phyloP scores from a whole-genome alignment of 176 grass and related monocot species.

The Areca catechu region DNA sequence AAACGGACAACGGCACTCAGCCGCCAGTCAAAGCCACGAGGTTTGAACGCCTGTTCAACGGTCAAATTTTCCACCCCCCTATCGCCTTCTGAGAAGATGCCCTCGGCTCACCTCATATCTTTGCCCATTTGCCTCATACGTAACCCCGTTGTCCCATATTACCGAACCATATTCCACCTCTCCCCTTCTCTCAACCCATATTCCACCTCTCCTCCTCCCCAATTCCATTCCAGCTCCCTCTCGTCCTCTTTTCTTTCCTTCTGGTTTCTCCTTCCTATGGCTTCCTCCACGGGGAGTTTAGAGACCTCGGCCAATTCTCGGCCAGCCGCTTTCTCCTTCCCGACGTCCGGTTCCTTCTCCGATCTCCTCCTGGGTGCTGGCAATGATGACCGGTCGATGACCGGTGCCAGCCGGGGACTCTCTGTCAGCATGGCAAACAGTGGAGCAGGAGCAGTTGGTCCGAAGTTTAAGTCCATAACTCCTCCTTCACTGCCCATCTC shows the following conservation, averaged over 20 bases:
- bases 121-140: no score
- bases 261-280: slow-evolving; percentile 20
- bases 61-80: no score
- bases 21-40: no score
- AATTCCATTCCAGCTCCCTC: neutral
- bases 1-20: no score
- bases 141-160: no score
- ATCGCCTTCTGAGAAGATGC: no score
- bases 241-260: neutral
- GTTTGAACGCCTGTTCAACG: no score
- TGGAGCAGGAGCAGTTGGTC: neutral
- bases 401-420: neutral
- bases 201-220: neutral
- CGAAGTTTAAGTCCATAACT: slow-evolving; percentile 39
- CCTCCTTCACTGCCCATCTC: slow-evolving; percentile 49
- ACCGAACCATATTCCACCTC: neutral
- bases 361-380: slow-evolving; percentile 24
- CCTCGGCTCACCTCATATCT: no score
- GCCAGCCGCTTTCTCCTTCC: slow-evolving; percentile 30
- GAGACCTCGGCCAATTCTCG: slow-evolving; percentile 23
- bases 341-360: slow-evolving; percentile 19
- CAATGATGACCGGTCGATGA: neutral
- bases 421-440: neutral
- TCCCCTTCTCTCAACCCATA: neutral
- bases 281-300: slow-evolving; percentile 45